Evolutionary conservation across 2,329 filamentous ascomycete species (phyloP), one percentile per base, ranked within the genome.

Genomic region (Cercospora sojina): DNA sequence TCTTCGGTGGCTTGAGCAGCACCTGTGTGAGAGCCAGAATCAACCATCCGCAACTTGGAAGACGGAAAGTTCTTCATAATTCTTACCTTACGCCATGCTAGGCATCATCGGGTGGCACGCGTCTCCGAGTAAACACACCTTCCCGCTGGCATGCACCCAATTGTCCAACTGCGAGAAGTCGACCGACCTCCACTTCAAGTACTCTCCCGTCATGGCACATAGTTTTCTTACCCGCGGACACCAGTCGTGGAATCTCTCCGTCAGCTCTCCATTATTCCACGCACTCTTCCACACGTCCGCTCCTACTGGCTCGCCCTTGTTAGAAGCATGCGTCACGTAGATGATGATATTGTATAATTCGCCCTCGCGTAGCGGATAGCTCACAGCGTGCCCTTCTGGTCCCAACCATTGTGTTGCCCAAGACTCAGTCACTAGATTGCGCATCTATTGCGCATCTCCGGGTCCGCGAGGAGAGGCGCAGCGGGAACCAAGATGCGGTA

Each of bases 1-100:
- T 91, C 88, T 75, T 91, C 88, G 58, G 89, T 87, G 8, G 88
- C 87, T 80, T 89, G 88, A 8, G 88, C 87, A 10, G 88, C 47
- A 8, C 47, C 47, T 53, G 3, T 8, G 13, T 8, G 23, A 3
- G 6, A 25, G 12, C 5, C 47, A 53, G 12, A 1, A 9, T n/a
- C 5, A 0, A 10, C 47, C 1, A 16, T 9, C 1, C 3, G 47
- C 23, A 13, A 27, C 7, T 53, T n/a, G 47, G 5, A 27, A 25
- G 3, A 53, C 2, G 12, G 3, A 2, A 16, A 27, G 25, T 23
- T 16, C n/a, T 18, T 7, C 5, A 16, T 25, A n/a, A 23, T 5
- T 2, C 13, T 16, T 29, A 53, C 47, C 47, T 53, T 27, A 23
- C 13, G 47, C 47, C 47, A 53, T 53, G 2, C 25, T 27, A 3